Base-by-base conservation (phyloP, 306 rosid species). In the barrel medic (Medicago truncatula) region DNA sequence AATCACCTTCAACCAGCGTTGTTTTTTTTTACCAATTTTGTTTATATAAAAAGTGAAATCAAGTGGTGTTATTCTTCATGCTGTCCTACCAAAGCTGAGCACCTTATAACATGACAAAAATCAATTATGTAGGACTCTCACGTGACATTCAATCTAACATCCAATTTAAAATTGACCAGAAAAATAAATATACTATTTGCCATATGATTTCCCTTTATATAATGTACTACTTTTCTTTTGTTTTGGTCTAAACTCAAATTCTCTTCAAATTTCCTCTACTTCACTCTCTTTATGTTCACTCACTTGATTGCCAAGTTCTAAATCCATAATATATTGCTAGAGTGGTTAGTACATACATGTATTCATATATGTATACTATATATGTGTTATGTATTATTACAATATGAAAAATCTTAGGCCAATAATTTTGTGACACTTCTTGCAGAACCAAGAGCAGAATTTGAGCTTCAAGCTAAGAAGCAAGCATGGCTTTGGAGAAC, bases 401-500 rank as follows among this genome's bases (percentile, higher is more conserved):
- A 16, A 8, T 34, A 16, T 80, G 3, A 23, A 69, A 65, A 76
- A 76, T 54, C 5, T 65, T 64, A 71, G 40, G 15, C 59, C 58
- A 76, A 50, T 41, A 31, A 60, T 47, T 43, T 43, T 76, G 21
- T 54, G 16, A 77, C 67, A 58, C 17, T 77, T 73, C 7, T 31
- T 67, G 72, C 81, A 81, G 80, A 77, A 58, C 62, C 3, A 56
- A 66, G 70, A 65, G 60, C 21, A 79, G 64, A 76, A 34, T 61
- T 63, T 68, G 83, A 70, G 80, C 79, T 67, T 77, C 65, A 75
- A 56, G 75, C 49, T 77, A 68, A 50, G 65, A 66, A 65, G 65
- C 59, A 70, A 88, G 73, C 80, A 88, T 88, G 92, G 9, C 57
- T 71, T 50, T 76, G 82, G 84, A 86, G 81, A 82, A 77, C 56